Percentiles rank a stretch among this genome's conserved stretches.
These are phyloP conservation scores for Fusarium foetens DNA, from an alignment of 2,329 filamentous ascomycete species.

Conservation along the genomic window DNA sequence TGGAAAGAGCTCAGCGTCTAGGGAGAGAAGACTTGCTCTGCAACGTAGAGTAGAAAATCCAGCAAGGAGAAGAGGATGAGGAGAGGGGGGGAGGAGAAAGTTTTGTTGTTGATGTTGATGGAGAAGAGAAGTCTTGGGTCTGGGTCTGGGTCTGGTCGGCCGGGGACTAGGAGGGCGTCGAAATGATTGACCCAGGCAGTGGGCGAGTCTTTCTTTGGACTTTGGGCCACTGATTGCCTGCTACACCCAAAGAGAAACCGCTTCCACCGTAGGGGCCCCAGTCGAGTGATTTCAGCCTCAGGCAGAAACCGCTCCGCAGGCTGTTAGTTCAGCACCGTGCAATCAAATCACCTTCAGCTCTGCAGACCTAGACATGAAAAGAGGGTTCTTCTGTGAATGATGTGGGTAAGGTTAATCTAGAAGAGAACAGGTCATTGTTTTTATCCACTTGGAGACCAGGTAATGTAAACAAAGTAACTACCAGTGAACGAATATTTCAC, in stretches of 20 bases:
- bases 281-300: conserved; percentile 41
- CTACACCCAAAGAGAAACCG: conserved; percentile 39
- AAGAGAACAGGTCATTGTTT: conserved; percentile 12
- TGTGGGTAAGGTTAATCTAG: conserved; percentile 22
- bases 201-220: conserved; percentile 37
- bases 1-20: conserved; percentile 30
- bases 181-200: conserved; percentile 38
- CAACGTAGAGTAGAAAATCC: conserved; percentile 9
- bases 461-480: conserved; percentile 19
- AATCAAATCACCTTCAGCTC: conserved; percentile 16
- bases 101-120: conserved; percentile 44
- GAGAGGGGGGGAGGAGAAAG: conserved; percentile 34
- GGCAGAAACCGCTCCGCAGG: conserved; percentile 32
- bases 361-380: conserved; percentile 6
- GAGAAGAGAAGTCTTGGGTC: conserved; percentile 36
- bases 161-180: conserved; percentile 35
- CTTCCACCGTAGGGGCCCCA: conserved; percentile 31
- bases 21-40: conserved; percentile 13
- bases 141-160: conserved; percentile 30
- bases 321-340: not conserved
- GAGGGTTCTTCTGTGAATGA: conserved; percentile 15
- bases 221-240: conserved; percentile 19
- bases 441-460: conserved; percentile 22
- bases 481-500: not conserved
- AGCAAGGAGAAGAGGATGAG: conserved; percentile 25